Base-by-base conservation (phyloP, 805 yeast species). In the Millerago galiae region DNA sequence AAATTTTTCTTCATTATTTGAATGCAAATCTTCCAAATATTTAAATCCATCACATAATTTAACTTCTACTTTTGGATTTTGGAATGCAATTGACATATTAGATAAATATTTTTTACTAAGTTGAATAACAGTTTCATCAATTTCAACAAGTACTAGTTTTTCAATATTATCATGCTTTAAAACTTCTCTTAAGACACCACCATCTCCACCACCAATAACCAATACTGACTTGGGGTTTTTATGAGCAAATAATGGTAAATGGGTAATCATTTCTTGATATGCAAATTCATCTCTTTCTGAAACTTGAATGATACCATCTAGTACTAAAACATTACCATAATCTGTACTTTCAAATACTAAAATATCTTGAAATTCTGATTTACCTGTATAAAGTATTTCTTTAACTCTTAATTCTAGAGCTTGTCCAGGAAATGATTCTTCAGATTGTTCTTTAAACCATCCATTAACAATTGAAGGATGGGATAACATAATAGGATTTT, bases 191-290 rank as follows among this genome's bases (percentile, higher is more conserved):
- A 90, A 66, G 16, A 89, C 96, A 47, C 97, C 97, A 50, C 97
- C 95, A 61, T 89, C 97, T 34, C 97, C 97, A 21, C 97, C 97
- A 24, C 97, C 97, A 54, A 89, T 85, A 26, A 89, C 93, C 40
- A 89, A 72, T 9, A 88, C 95, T 42, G 72, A 74, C 52, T 75
- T 75, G 2, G 97, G 96, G 34, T 70, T 56, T 4, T 77, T 76
- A 64, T 89, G 97, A 10, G 86, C 66, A 75, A 81, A 79, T 44
- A 90, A 56, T 5, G 96, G 90, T 25, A 87, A 63, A 61, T 90
- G 95, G 3, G 95, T 68, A 48, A 89, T 90, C 80, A 87, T 78
- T 60, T 89, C 97, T 65, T 89, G 97, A 63, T 89, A 89, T 11
- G 95, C 88, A 62, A 86, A 89, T 62, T 89, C 97, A 63, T 90